Evolutionary conservation across 371 early-diverging fungal species (phyloP), one percentile per base, ranked within the genome.

Genomic region (Saksenaea oblongispora): DNA sequence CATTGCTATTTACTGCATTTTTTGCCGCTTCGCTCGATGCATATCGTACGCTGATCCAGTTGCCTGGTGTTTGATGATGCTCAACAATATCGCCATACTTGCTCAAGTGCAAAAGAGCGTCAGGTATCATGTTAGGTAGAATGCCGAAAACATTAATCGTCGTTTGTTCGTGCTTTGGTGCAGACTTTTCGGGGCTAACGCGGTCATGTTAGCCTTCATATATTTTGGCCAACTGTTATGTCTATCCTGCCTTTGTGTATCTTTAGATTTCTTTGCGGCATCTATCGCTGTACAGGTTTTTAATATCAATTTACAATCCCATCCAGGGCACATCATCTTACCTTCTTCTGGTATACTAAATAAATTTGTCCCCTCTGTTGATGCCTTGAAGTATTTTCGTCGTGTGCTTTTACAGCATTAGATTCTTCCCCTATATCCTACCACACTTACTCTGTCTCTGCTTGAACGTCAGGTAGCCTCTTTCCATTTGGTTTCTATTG

Each of bases 21-120:
- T 58, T 36, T 9, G 77, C 76, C 8, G 66, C 54, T 26, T 69
- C 66, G 0, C 24, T 27, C 26, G 63, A 54, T 3, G 61, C 58
- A 27, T 80, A 80, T 10, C 74, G 64, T 31, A 80, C 66, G 2
- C 71, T 73, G 51, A 77, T 71, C 77, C 75, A 77, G 61, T 80
- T 76, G 9, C 68, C 67, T 2, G 66, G 66, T 1, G 72, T 65
- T 36, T 62, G 61, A 35, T 51, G 66, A 26, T 66, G 67, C 34
- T 70, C 72, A 9, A 67, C 26, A n/a, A 80, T 63, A 14, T 65
- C 59, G 13, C 81, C 81, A 56, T 67, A 64, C 26, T 61, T 54
- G 5, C 60, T 47, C 62, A 80, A 75, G 24, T 70, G 59, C 14
- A 63, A 56, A 15, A 75, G 56, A 4, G 76, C 64, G 1, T 62